Percentiles rank a stretch among this genome's conserved stretches.
These are phyloP conservation scores for Chiua sp. DNA, from an alignment of 1,284 basidiomycete genomes.

Conservation along the genomic window DNA sequence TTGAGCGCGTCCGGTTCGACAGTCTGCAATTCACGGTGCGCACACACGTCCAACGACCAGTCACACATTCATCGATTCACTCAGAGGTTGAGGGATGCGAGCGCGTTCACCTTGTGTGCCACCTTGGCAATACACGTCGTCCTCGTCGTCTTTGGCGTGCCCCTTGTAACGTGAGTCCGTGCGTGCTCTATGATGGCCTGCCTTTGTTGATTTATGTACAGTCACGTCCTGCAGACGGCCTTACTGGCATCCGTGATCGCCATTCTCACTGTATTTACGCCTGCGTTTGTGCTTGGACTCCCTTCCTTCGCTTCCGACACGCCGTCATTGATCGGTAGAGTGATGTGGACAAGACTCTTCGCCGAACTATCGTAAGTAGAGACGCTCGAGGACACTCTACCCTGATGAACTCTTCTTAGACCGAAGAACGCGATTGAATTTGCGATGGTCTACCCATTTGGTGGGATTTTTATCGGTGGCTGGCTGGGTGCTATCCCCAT, in stretches of 20 bases:
- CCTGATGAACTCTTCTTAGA: constrained; percentile 42
- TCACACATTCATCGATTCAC: constrained; percentile 5
- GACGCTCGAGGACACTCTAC: constrained; percentile 6
- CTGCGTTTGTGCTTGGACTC: constrained; percentile 73
- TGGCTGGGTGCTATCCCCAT: constrained; percentile 86
- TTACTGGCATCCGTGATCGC: constrained; percentile 74
- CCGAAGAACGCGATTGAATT: constrained; percentile 72
- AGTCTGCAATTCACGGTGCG: constrained; percentile 23
- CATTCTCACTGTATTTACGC: constrained; percentile 68
- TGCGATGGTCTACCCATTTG: constrained; percentile 77
- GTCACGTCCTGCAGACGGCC: constrained; percentile 63
- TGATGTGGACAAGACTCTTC: constrained; percentile 80
- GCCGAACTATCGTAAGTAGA: constrained; percentile 75
- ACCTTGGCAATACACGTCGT: constrained; percentile 55
- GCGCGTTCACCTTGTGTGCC: constrained; percentile 54
- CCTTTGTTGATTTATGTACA: constrained; percentile 31
- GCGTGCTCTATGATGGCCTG: constrained; percentile 5
- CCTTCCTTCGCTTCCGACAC: constrained; percentile 55
- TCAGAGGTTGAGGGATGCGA: constrained; percentile 51
- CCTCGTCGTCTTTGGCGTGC: constrained; percentile 79
- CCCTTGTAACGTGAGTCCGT: constrained; percentile 57
- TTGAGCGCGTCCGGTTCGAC: constrained; percentile 45
- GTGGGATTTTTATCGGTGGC: constrained; percentile 75
- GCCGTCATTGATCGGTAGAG: constrained; percentile 48
- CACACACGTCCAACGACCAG: constrained; percentile 36